Evolutionary conservation across 78 protist genomes (phyloP).

Genomic region (Dictyostelium capitatum): DNA sequence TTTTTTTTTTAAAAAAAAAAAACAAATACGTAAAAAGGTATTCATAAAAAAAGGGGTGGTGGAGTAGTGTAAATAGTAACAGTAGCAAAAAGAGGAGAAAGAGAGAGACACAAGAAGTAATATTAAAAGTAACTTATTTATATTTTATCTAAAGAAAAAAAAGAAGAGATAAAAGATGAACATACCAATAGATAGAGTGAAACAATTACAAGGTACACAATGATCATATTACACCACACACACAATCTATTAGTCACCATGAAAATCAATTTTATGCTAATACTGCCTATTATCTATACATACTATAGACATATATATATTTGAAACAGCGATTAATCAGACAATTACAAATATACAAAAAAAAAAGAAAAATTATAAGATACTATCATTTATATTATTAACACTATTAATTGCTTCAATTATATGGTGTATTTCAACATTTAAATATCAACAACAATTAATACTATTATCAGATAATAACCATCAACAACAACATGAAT

Average conservation of each 20-base stretch:
- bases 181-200: conserved; percentile 9
- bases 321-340: conserved; percentile 16
- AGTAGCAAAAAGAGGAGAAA: not conserved
- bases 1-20: no score
- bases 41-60: not conserved
- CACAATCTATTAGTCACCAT: no score
- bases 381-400: not conserved
- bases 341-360: conserved; percentile 13
- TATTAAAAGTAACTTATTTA: not conserved
- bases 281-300: no score
- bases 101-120: not conserved
- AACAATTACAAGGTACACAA: conserved; percentile 5
- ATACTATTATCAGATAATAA: not conserved
- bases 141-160: not conserved
- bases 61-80: no score
- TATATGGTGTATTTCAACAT: conserved; percentile 7
- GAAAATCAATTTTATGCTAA: not conserved
- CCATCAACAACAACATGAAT: conserved; percentile 18
- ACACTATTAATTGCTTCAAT: not conserved
- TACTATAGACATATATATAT: conserved; percentile 11
- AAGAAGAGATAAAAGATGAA: not conserved
- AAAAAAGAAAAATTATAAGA: conserved; percentile 2
- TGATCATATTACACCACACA: not conserved
- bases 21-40: no score
- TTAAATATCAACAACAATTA: conserved; percentile 7